These are phyloP conservation scores for Drechslerella dactyloides DNA, from an alignment of 2,329 filamentous ascomycete species.

Conservation along the genomic window DNA sequence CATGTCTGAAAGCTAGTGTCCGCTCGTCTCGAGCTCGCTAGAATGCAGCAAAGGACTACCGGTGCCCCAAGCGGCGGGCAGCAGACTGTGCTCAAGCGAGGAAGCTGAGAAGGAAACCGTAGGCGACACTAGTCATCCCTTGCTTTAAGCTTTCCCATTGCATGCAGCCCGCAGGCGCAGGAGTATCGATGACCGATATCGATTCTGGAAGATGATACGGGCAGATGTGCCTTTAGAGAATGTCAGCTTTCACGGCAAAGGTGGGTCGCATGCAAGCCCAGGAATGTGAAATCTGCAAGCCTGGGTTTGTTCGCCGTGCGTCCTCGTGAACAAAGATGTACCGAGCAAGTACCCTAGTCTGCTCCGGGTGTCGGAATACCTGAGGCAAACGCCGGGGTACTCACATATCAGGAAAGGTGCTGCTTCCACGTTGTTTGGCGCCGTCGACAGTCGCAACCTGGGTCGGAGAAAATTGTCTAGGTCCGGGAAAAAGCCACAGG, in stretches of 20 bases:
- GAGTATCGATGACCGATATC: background rate
- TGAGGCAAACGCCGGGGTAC: no score
- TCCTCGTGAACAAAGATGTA: background rate
- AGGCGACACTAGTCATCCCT: slow-evolving; percentile 34
- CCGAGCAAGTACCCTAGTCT: background rate
- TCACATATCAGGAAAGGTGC: no score
- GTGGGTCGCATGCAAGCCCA: slow-evolving; percentile 1
- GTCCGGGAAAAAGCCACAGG: no score
- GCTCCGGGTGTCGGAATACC: no score
- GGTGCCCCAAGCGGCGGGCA: slow-evolving; percentile 21
- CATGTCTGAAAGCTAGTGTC: slow-evolving; percentile 1
- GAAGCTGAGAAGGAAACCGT: slow-evolving; percentile 1
- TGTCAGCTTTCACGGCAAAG: background rate
- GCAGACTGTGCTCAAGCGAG: slow-evolving; percentile 24
- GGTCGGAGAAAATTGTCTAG: no score
- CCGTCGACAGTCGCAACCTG: no score
- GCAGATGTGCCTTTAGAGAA: background rate
- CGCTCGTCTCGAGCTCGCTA: background rate
- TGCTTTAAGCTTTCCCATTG: slow-evolving; percentile 36
- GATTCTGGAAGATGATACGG: background rate
- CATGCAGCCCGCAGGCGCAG: background rate
- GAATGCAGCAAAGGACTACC: background rate
- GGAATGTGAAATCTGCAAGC: slow-evolving; percentile 2
- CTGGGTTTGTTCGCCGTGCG: background rate
- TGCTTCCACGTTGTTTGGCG: no score